phyloP scores from a whole-genome alignment of 179 eudicot genomes.

The Silene noctiflora region DNA sequence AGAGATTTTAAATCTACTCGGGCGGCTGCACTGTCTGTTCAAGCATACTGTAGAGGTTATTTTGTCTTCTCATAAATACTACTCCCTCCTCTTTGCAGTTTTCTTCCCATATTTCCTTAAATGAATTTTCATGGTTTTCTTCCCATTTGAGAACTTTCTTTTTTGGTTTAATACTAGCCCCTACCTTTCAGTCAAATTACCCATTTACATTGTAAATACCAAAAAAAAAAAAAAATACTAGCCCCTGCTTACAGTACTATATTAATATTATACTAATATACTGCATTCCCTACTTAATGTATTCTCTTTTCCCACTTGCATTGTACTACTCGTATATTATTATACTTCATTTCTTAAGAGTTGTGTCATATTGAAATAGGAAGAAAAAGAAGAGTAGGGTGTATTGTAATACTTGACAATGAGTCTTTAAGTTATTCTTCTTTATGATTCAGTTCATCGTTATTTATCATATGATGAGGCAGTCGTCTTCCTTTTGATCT shows the following conservation, averaged over 20 bases:
- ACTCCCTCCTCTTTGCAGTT: not conserved
- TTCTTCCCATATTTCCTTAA: not conserved
- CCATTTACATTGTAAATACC: not conserved
- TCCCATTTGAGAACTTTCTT: not conserved
- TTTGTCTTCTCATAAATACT: not conserved
- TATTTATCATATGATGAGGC: not conserved
- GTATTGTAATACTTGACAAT: not conserved
- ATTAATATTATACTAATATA: no score
- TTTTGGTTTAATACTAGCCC: not conserved
- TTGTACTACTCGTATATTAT: not conserved
- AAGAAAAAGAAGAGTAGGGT: not conserved
- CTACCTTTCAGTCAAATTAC: not conserved
- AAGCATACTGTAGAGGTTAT: constrained; percentile 90
- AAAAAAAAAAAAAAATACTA: not conserved
- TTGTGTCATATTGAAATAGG: not conserved
- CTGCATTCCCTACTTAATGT: no score
- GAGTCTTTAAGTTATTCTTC: not conserved
- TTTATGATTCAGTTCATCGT: not conserved
- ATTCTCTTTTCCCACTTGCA: no score
- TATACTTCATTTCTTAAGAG: not conserved
- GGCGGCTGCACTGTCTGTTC: constrained; percentile 62
- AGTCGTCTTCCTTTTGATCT: not conserved
- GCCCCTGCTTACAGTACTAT: not conserved
- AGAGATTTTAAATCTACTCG: constrained; percentile 55
- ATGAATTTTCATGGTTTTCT: not conserved